Evolutionary conservation across 2,329 filamentous ascomycete genomes (phyloP).

Genomic region (Sclerotinia subarctica): DNA sequence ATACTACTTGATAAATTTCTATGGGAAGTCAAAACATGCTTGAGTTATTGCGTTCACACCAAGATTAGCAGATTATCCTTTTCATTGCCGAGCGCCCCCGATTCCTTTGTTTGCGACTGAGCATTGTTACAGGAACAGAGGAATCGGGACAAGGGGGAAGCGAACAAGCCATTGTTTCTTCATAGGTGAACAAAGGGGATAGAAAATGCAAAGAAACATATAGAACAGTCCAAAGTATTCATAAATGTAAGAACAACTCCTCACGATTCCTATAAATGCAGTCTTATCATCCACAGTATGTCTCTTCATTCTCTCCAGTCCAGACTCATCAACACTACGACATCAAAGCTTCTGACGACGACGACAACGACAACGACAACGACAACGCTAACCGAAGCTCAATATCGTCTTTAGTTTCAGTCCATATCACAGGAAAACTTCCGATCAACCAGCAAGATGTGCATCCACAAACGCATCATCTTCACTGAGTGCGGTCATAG

Average conservation of each 20-base stretch:
- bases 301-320: not conserved
- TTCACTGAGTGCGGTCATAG: conserved; percentile 1
- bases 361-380: conserved; percentile 9
- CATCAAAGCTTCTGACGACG: not conserved
- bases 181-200: not conserved
- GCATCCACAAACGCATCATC: not conserved
- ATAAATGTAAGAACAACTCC: not conserved
- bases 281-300: not conserved
- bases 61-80: not conserved
- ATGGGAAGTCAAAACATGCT: not conserved
- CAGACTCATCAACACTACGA: not conserved
- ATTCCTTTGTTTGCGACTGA: not conserved
- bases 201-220: not conserved
- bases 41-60: not conserved
- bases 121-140: not conserved
- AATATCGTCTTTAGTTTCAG: not conserved
- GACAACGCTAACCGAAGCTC: not conserved
- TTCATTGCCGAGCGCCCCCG: not conserved
- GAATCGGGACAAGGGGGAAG: not conserved
- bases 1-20: not conserved
- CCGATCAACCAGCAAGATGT: conserved; percentile 12
- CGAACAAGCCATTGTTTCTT: not conserved
- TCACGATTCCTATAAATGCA: not conserved
- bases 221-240: not conserved
- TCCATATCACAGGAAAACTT: not conserved